Percentiles rank a stretch among this genome's conserved stretches.
Conservation (phyloP, 2,329 filamentous ascomycete species). For the Arthrobotrys pseudoclavata region DNA sequence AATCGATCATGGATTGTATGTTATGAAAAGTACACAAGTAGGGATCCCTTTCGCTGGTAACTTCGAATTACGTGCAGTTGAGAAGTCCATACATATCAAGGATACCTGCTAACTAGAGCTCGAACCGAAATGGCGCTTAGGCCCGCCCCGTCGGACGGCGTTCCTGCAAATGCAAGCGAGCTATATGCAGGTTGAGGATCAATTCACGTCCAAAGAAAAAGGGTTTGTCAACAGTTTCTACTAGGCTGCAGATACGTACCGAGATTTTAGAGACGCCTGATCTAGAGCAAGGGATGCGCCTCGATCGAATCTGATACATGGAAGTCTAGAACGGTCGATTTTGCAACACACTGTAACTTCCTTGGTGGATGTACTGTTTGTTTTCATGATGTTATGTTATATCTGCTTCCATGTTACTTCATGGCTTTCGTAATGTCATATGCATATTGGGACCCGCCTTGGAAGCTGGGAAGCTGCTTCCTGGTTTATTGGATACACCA, state of each 20-base stretch:
- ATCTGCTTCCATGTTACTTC: neutral
- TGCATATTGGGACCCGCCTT: neutral
- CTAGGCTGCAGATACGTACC: constrained; percentile 9
- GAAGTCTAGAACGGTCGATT: constrained; percentile 15
- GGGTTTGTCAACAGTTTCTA: neutral
- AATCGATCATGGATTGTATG: constrained; percentile 38
- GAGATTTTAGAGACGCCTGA: constrained; percentile 4
- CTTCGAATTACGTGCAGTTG: constrained; percentile 1
- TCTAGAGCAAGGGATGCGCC: constrained; percentile 14
- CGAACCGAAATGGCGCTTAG: constrained; percentile 55
- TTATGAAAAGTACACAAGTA: constrained; percentile 2
- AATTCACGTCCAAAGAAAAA: neutral
- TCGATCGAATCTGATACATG: neutral
- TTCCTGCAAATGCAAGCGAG: constrained; percentile 6
- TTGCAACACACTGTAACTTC: neutral
- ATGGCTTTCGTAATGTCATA: neutral
- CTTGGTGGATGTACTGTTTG: neutral
- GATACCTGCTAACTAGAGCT: neutral
- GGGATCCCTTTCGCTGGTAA: constrained; percentile 13
- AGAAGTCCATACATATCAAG: neutral
- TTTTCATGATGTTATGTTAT: constrained; percentile 16
- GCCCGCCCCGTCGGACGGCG: constrained; percentile 39
- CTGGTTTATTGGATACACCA: constrained; percentile 28
- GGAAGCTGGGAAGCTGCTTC: neutral
- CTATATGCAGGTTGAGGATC: neutral